Conservation (phyloP, 352 stramenopile genomes). For the Blastocystis hominis region DNA sequence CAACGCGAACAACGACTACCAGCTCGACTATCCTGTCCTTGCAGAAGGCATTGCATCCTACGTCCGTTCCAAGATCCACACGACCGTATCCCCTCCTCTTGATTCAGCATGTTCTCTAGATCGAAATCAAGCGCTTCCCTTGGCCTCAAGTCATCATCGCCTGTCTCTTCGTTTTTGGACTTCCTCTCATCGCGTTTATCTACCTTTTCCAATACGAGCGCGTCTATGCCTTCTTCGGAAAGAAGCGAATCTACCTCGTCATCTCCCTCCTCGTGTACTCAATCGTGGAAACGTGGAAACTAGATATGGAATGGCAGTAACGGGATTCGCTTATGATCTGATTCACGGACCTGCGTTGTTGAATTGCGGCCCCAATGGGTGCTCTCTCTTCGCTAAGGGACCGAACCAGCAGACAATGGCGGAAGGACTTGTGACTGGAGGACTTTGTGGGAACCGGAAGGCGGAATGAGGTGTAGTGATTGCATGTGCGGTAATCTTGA, state of each 20-base stretch:
- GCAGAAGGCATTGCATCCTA: constrained; percentile 45
- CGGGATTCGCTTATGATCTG: constrained; percentile 41
- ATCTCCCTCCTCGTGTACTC: constrained; percentile 9
- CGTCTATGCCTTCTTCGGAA: constrained; percentile 9
- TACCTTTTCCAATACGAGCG: constrained; percentile 36
- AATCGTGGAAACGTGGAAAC: not conserved
- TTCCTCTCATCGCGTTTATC: constrained; percentile 18
- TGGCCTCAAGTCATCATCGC: constrained; percentile 55
- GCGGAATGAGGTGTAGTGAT: not conserved
- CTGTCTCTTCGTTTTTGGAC: constrained; percentile 46
- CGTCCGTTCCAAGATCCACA: constrained; percentile 45
- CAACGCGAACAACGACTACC: constrained; percentile 35
- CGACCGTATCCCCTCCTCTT: not conserved
- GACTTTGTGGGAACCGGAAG: not conserved
- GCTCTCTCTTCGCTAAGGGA: not conserved
- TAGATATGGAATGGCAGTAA: constrained; percentile 47
- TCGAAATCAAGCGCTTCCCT: constrained; percentile 56
- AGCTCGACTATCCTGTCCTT: constrained; percentile 36
- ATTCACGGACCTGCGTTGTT: constrained; percentile 34
- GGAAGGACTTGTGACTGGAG: constrained; percentile 39
- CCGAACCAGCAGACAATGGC: constrained; percentile 40
- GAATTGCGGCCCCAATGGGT: not conserved
- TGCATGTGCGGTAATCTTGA: not conserved
- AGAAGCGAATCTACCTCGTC: not conserved
- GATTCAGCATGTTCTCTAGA: not conserved